Percentiles rank a stretch among this genome's conserved stretches.
These are phyloP conservation scores for Talaromyces sp. DNA, from an alignment of 2,329 filamentous ascomycete species.

Conservation along the genomic window DNA sequence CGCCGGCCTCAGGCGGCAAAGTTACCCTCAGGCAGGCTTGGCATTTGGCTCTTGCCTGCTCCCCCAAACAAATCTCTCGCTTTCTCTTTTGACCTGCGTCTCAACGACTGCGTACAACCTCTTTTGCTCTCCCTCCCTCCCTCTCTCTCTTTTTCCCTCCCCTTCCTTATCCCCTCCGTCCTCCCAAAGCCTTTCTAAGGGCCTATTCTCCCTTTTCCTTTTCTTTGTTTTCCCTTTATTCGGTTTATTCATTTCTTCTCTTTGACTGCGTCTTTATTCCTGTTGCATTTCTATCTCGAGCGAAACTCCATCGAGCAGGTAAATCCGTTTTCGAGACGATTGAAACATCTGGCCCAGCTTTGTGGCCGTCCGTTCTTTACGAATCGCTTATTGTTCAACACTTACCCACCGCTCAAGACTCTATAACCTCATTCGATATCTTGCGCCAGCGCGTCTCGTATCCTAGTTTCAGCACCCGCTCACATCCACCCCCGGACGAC, in stretches of 20 bases:
- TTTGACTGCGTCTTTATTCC: conserved; percentile 9
- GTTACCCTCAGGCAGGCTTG: background rate
- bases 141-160: conserved; percentile 16
- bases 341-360: conserved; percentile 22
- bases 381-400: conserved; percentile 2
- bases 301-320: conserved; percentile 5
- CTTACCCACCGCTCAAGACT: background rate
- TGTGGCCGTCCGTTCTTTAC: conserved; percentile 39
- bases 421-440: background rate
- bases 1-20: conserved; percentile 2
- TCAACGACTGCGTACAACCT: background rate
- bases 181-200: conserved; percentile 3
- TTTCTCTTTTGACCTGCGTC: background rate
- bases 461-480: background rate
- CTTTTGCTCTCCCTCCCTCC: conserved; percentile 13
- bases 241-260: conserved; percentile 16
- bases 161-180: conserved; percentile 11
- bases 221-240: conserved; percentile 12
- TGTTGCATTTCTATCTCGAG: conserved; percentile 13
- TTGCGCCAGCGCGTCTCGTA: background rate
- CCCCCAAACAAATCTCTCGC: conserved; percentile 6
- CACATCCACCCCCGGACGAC: background rate
- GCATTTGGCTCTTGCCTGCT: background rate
- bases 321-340: background rate
- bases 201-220: conserved; percentile 12